These are phyloP conservation scores for Suaeda aralocaspica DNA, from an alignment of 148 eudicot genomes.

Conservation along the genomic window DNA sequence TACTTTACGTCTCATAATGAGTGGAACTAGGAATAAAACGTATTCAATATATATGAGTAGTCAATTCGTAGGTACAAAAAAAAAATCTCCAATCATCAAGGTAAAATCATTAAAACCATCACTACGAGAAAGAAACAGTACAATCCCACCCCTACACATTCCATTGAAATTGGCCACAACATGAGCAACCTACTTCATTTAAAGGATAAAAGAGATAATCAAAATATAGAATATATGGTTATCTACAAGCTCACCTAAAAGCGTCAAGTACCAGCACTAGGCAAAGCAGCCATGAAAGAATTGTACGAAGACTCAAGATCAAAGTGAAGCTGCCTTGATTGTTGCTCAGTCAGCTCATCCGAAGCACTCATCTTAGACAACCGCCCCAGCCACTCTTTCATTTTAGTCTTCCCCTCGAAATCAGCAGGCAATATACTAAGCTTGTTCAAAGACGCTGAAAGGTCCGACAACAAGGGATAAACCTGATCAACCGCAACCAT, in stretches of 20 bases:
- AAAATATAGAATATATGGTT: slow-evolving; percentile 12
- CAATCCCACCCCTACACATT: background rate
- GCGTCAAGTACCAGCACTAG: slow-evolving; percentile 56
- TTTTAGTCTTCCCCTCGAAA: slow-evolving; percentile 77
- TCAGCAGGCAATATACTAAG: slow-evolving; percentile 60
- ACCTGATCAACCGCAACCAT: slow-evolving; percentile 90
- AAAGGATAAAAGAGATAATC: no score
- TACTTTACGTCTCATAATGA: background rate
- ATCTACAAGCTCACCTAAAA: slow-evolving; percentile 39
- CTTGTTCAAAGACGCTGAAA: slow-evolving; percentile 58
- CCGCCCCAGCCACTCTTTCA: slow-evolving; percentile 77
- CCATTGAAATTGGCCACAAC: background rate
- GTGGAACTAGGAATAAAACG: background rate
- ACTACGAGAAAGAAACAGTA: background rate
- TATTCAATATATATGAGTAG: slow-evolving; percentile 7
- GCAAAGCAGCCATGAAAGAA: slow-evolving; percentile 86
- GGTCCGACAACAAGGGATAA: slow-evolving; percentile 63
- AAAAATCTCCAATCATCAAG: background rate
- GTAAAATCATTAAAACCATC: slow-evolving; percentile 6
- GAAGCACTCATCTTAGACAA: slow-evolving; percentile 83
- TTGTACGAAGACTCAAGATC: slow-evolving; percentile 93
- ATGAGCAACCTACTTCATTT: slow-evolving; percentile 6
- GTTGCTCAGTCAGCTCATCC: slow-evolving; percentile 83
- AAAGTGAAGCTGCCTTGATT: slow-evolving; percentile 82
- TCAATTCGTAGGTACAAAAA: slow-evolving; percentile 8